Evolutionary conservation across 768 basidiomycete genomes (phyloP), one percentile per base, ranked within the genome.

Genomic region (Podaxis mareebaensis): DNA sequence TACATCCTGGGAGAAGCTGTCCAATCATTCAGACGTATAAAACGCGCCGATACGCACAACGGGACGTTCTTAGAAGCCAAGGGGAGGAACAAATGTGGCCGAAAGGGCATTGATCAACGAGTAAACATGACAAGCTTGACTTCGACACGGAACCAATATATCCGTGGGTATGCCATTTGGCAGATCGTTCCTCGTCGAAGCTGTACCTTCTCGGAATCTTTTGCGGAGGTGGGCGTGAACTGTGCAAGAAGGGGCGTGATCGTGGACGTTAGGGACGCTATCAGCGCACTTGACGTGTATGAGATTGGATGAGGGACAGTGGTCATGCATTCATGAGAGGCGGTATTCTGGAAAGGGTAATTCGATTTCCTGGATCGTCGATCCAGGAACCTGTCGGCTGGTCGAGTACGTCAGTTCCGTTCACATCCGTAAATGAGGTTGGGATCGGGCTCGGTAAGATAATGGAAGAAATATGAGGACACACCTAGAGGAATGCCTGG

Each of bases 131-230:
- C 20, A 39, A 3, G 20, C n/a, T 39, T 39, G 44, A 22, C 38
- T 39, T 39, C 38, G 54, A 55, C 38, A n/a, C n/a, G 20, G 20
- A 33, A 39, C 26, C n/a, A 38, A 51, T 51, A 28, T 20, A 51
- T 51, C 10, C 22, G 26, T 22, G 33, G 54, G 38, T 28, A 55
- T 38, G 42, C 8, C 49, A 38, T 42, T 40, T 61, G 60, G 38
- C 60, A 61, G 60, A 42, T 61, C 39, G 60, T 61, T 30, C 49
- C 52, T 58, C 13, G 46, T 48, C 8, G 42, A 56, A 26, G 24
- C 3, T 28, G 13, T 11, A 10, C 11, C 20, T 24, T 13, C 26
- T 28, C 12, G 49, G 24, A 8, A 12, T 28, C 22, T 24, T 26
- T 51, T 15, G 26, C 12, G 22, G 49, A 12, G 12, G 48, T 15